These are phyloP conservation scores for Ogataea sp. DNA, from an alignment of 805 yeast species.

Conservation along the genomic window DNA sequence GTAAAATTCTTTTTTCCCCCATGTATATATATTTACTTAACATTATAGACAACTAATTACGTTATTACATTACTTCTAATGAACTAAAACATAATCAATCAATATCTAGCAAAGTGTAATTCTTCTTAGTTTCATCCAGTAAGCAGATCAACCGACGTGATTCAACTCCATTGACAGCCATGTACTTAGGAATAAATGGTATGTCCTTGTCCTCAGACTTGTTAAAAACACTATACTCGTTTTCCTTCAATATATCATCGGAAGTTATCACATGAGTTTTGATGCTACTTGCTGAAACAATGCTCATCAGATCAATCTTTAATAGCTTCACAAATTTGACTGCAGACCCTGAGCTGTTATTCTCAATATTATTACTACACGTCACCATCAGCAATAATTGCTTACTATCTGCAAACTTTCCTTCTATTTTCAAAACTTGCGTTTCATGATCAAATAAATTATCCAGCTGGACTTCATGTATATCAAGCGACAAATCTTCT, in stretches of 20 bases:
- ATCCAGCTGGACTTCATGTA: not conserved
- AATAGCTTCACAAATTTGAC: not conserved
- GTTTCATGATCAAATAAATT: not conserved
- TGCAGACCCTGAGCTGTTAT: not conserved
- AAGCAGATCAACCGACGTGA: slow-evolving; percentile 28
- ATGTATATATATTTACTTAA: no score
- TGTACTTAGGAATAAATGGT: slow-evolving; percentile 23
- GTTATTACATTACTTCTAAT: not conserved
- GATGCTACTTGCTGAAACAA: no score
- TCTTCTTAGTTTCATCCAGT: slow-evolving; percentile 30
- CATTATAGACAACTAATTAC: no score
- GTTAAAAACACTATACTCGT: slow-evolving; percentile 1
- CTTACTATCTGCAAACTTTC: not conserved
- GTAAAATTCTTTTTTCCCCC: no score
- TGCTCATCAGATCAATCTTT: not conserved
- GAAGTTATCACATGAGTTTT: no score
- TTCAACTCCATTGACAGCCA: slow-evolving; percentile 24
- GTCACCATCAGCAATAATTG: not conserved
- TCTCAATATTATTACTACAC: no score
- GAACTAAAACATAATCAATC: not conserved
- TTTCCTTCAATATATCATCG: not conserved
- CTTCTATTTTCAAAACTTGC: not conserved
- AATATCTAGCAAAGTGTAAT: slow-evolving; percentile 28
- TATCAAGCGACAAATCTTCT: not conserved
- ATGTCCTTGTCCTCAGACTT: no score